phyloP scores from a whole-genome alignment of 2,329 filamentous ascomycete genomes.

The Calonectria pauciramosa region DNA sequence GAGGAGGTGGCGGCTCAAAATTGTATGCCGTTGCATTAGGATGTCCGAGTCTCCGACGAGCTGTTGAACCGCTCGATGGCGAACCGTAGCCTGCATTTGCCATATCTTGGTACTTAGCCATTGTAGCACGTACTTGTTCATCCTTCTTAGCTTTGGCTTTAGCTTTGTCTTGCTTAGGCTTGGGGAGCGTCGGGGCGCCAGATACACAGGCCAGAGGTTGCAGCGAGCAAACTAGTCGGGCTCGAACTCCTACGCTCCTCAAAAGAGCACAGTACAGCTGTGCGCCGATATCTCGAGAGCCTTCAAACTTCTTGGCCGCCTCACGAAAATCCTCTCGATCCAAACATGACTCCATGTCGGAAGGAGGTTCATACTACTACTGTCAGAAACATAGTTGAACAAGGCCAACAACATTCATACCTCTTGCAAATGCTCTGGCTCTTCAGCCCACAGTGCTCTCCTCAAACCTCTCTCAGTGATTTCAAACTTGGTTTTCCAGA shows the following conservation, averaged over 20 bases:
- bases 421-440: slow-evolving; percentile 70
- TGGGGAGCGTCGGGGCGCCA: slow-evolving; percentile 63
- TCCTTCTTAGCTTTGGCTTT: slow-evolving; percentile 49
- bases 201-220: slow-evolving; percentile 82
- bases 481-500: slow-evolving; percentile 79
- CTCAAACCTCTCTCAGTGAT: slow-evolving; percentile 79
- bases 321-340: slow-evolving; percentile 81
- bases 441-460: slow-evolving; percentile 82
- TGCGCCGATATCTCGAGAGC: slow-evolving; percentile 90
- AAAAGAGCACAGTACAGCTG: slow-evolving; percentile 93
- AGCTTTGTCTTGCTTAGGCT: slow-evolving; percentile 50
- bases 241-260: slow-evolving; percentile 83
- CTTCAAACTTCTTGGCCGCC: slow-evolving; percentile 77
- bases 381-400: slow-evolving; percentile 37
- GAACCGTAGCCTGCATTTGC: slow-evolving; percentile 45
- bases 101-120: slow-evolving; percentile 56
- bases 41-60: slow-evolving; percentile 65
- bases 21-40: slow-evolving; percentile 67
- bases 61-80: slow-evolving; percentile 52
- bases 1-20: slow-evolving; percentile 59
- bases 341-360: slow-evolving; percentile 75
- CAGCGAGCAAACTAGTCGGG: slow-evolving; percentile 89
- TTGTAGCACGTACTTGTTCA: slow-evolving; percentile 54
- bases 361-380: slow-evolving; percentile 66
- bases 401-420: slow-evolving; percentile 54